phyloP scores from a whole-genome alignment of 2,329 filamentous ascomycete genomes.

The Diaporthe humulicola region DNA sequence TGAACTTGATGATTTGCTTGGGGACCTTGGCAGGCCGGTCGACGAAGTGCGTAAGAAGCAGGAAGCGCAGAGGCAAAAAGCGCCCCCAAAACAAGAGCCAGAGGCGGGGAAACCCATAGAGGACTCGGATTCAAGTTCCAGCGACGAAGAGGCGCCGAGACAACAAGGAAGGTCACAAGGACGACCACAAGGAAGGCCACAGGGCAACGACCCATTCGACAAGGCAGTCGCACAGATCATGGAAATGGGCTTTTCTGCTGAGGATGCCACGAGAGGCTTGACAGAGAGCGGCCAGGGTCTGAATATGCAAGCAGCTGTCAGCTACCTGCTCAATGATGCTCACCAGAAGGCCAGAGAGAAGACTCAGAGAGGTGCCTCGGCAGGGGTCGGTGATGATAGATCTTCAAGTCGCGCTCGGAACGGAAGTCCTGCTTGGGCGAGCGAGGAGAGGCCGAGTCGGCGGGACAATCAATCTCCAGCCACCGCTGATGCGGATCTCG shows the following conservation, averaged over 20 bases:
- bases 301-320: constrained; percentile 88
- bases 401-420: constrained; percentile 53
- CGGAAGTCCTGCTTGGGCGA: constrained; percentile 73
- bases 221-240: constrained; percentile 88
- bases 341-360: constrained; percentile 86
- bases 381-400: constrained; percentile 51
- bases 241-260: constrained; percentile 92
- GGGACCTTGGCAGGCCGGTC: constrained; percentile 74
- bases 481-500: constrained; percentile 76
- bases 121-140: constrained; percentile 60
- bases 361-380: constrained; percentile 55
- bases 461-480: constrained; percentile 69
- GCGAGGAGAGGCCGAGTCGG: constrained; percentile 63
- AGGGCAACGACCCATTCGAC: constrained; percentile 75
- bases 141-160: constrained; percentile 54
- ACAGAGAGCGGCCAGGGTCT: constrained; percentile 83
- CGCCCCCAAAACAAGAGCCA: constrained; percentile 50
- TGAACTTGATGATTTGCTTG: constrained; percentile 77
- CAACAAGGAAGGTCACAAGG: constrained; percentile 31
- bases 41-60: constrained; percentile 69
- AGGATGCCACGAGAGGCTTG: constrained; percentile 85
- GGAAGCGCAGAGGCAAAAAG: constrained; percentile 36
- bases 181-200: constrained; percentile 47
- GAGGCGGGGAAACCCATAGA: constrained; percentile 71
- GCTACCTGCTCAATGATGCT: constrained; percentile 91